These are phyloP conservation scores for Macrophomina pseudophaseolina DNA, from an alignment of 2,329 filamentous ascomycete genomes.

Conservation along the genomic window DNA sequence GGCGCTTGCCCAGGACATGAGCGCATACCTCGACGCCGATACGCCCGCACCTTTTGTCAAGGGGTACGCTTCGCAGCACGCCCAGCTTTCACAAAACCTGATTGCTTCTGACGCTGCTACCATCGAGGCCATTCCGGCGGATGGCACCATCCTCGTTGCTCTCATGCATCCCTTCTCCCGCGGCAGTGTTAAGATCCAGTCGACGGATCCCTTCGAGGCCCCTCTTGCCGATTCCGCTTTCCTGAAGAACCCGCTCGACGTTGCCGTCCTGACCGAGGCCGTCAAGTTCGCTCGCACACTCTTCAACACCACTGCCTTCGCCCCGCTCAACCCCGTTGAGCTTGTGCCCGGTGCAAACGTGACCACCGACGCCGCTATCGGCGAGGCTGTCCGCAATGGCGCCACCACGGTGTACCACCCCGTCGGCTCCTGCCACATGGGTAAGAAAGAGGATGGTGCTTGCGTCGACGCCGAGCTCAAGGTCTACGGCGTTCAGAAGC, in stretches of 20 bases:
- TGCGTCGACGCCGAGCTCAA: slow-evolving; percentile 37
- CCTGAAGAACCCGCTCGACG: slow-evolving; percentile 35
- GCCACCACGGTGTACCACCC: slow-evolving; percentile 39
- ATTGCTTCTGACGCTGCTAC: slow-evolving; percentile 14
- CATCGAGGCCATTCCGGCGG: slow-evolving; percentile 14
- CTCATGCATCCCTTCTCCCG: slow-evolving; percentile 33
- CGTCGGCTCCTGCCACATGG: slow-evolving; percentile 37
- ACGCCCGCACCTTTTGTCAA: not conserved
- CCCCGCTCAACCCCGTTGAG: slow-evolving; percentile 34
- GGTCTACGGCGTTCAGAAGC: slow-evolving; percentile 35
- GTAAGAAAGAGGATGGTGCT: slow-evolving; percentile 35
- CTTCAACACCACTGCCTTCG: slow-evolving; percentile 28
- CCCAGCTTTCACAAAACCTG: slow-evolving; percentile 15
- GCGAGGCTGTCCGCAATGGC: slow-evolving; percentile 29
- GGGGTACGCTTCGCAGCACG: slow-evolving; percentile 8
- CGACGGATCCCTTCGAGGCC: slow-evolving; percentile 22
- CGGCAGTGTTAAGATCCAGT: slow-evolving; percentile 33
- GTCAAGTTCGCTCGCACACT: slow-evolving; percentile 32
- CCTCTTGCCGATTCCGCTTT: slow-evolving; percentile 25
- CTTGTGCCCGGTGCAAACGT: slow-evolving; percentile 33
- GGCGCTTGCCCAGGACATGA: not conserved
- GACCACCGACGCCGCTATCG: slow-evolving; percentile 34
- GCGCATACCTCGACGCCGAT: slow-evolving; percentile 7
- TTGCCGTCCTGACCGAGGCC: slow-evolving; percentile 33
- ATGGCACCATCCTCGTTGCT: slow-evolving; percentile 11